Evolutionary conservation across 2,329 filamentous ascomycete genomes (phyloP).

Genomic region (Fusarium subtropicale): DNA sequence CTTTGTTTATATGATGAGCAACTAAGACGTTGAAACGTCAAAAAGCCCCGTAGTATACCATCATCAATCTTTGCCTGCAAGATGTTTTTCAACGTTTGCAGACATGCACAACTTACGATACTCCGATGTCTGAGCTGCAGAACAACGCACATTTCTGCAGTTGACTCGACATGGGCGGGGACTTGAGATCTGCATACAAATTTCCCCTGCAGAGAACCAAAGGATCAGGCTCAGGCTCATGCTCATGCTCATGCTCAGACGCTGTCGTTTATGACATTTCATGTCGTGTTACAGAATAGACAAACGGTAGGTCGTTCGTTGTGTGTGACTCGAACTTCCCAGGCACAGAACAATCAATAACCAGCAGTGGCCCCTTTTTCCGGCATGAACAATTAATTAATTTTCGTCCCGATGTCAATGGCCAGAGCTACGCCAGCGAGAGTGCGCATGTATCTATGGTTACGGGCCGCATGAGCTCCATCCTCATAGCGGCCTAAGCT

Average conservation of each 20-base stretch:
- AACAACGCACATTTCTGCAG: conserved; percentile 39
- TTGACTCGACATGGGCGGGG: conserved; percentile 14
- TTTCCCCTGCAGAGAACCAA: conserved; percentile 28
- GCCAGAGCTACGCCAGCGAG: not conserved
- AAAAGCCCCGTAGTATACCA: not conserved
- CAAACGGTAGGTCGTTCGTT: conserved; percentile 7
- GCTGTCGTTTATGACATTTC: conserved; percentile 22
- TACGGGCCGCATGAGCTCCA: conserved; percentile 28
- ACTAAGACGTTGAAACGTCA: conserved; percentile 12
- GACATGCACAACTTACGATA: not conserved
- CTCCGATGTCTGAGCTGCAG: conserved; percentile 21
- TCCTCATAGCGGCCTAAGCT: conserved; percentile 28
- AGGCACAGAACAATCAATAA: conserved; percentile 8
- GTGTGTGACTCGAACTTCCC: not conserved
- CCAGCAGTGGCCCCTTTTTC: conserved; percentile 7
- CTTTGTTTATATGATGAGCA: conserved; percentile 36
- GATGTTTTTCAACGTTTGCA: conserved; percentile 31
- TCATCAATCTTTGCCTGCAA: not conserved
- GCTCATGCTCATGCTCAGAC: not conserved
- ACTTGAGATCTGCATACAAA: conserved; percentile 39
- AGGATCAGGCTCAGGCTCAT: not conserved
- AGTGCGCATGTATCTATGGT: conserved; percentile 2
- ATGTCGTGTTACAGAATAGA: conserved; percentile 26
- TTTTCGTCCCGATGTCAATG: not conserved
- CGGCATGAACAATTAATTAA: not conserved